Evolutionary conservation across 2,329 filamentous ascomycete genomes (phyloP).

Genomic region (Chaetomiaceae sp.): DNA sequence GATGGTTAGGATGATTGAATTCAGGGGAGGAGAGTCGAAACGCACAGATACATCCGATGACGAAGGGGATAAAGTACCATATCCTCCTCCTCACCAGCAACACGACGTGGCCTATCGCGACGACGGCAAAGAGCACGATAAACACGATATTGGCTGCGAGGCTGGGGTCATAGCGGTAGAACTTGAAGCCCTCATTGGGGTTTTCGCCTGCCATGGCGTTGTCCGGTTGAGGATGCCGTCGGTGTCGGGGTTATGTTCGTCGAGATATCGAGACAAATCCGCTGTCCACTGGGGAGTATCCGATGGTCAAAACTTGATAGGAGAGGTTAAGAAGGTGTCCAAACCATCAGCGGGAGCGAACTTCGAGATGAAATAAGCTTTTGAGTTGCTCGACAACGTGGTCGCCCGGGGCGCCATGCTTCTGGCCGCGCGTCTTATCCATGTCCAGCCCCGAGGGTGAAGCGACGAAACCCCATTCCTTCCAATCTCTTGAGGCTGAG

Average conservation of each 20-base stretch:
- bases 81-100: slow-evolving; percentile 37
- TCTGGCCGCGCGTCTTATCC: not conserved
- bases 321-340: no score
- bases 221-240: no score
- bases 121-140: slow-evolving; percentile 36
- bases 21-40: not conserved
- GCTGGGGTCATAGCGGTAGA: slow-evolving; percentile 45
- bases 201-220: no score
- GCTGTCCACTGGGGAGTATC: no score
- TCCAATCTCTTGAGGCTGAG: not conserved
- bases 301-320: no score
- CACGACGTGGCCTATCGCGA: slow-evolving; percentile 35
- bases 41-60: slow-evolving; percentile 49
- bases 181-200: slow-evolving; percentile 12
- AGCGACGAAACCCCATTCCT: not conserved
- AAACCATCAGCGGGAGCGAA: no score
- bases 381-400: no score
- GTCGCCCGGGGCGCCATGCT: no score
- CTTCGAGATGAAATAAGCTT: no score
- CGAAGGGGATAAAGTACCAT: slow-evolving; percentile 49
- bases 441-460: not conserved
- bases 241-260: no score
- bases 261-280: no score
- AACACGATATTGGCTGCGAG: slow-evolving; percentile 39
- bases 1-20: no score